phyloP scores from a whole-genome alignment of 805 yeast species.

The Cyberlindnera euphorbiiphila region DNA sequence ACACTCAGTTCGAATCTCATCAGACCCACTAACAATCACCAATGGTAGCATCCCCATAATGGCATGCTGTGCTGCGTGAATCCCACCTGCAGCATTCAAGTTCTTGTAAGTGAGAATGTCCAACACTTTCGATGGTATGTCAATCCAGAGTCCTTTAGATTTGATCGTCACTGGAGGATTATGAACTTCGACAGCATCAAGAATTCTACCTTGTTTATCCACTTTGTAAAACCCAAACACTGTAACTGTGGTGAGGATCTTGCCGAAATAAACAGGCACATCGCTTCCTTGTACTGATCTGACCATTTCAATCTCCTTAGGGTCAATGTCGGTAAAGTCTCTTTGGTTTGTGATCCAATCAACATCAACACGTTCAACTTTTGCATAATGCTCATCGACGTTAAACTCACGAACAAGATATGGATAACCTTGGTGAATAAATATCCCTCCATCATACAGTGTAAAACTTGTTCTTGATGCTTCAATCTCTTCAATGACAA shows the following conservation, averaged over 20 bases:
- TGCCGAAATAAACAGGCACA: constrained; percentile 73
- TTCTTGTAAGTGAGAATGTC: constrained; percentile 52
- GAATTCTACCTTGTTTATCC: constrained; percentile 68
- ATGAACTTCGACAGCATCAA: constrained; percentile 90
- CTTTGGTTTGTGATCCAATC: constrained; percentile 93
- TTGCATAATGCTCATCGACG: constrained; percentile 73
- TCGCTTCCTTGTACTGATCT: constrained; percentile 48
- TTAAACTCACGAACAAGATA: constrained; percentile 84
- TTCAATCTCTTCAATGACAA: constrained; percentile 85
- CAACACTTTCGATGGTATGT: constrained; percentile 66
- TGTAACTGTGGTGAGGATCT: constrained; percentile 61
- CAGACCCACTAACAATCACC: constrained; percentile 65
- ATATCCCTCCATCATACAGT: constrained; percentile 87
- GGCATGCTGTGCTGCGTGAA: constrained; percentile 96
- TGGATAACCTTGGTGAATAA: constrained; percentile 89
- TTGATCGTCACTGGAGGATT: constrained; percentile 72
- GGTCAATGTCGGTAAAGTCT: constrained; percentile 92
- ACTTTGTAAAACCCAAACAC: constrained; percentile 94
- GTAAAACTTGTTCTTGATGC: constrained; percentile 87
- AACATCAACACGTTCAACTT: constrained; percentile 82
- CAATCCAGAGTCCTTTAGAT: constrained; percentile 90
- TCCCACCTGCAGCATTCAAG: constrained; percentile 78
- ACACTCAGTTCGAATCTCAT: constrained; percentile 88
- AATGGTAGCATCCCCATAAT: constrained; percentile 75
- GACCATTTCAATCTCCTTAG: constrained; percentile 62